These are phyloP conservation scores for Spergularia azorica DNA, from an alignment of 179 eudicot species.

Conservation along the genomic window DNA sequence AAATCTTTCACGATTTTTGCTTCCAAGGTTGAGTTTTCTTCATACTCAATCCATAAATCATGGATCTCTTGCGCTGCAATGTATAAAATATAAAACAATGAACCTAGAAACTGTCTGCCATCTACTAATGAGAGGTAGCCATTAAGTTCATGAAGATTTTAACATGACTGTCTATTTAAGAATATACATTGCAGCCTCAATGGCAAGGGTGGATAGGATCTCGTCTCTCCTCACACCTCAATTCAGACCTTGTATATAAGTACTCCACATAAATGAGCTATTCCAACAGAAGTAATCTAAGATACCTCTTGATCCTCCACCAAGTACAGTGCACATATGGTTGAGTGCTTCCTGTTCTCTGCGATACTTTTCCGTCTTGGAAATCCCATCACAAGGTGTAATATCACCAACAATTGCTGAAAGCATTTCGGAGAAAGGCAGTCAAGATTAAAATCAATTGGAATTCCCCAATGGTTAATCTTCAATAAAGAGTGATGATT, in stretches of 20 bases:
- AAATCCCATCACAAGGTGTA: slow-evolving; percentile 84
- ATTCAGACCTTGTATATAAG: neutral
- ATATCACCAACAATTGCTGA: slow-evolving; percentile 99
- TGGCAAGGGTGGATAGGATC: neutral
- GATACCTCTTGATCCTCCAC: slow-evolving; percentile 88
- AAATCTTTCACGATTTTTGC: slow-evolving; percentile 95
- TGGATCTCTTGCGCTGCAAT: slow-evolving; percentile 80
- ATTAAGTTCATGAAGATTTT: neutral
- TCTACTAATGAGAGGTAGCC: neutral
- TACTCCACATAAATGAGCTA: slow-evolving; percentile 5
- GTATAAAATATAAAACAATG: slow-evolving; percentile 10
- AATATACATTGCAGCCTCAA: neutral
- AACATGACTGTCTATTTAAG: neutral
- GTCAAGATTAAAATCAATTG: neutral
- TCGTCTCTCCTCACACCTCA: neutral
- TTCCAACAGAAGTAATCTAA: neutral
- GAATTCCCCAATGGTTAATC: too few relatives aligned
- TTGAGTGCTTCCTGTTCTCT: slow-evolving; percentile 81
- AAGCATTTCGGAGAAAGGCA: slow-evolving; percentile 1
- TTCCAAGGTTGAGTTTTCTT: slow-evolving; percentile 76
- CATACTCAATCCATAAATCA: slow-evolving; percentile 96
- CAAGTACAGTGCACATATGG: slow-evolving; percentile 84
- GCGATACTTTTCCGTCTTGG: slow-evolving; percentile 83
- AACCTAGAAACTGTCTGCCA: neutral
- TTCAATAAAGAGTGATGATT: too few relatives aligned